Evolutionary conservation across 148 eudicot genomes (phyloP).

Genomic region (Vaccinium darrowii): DNA sequence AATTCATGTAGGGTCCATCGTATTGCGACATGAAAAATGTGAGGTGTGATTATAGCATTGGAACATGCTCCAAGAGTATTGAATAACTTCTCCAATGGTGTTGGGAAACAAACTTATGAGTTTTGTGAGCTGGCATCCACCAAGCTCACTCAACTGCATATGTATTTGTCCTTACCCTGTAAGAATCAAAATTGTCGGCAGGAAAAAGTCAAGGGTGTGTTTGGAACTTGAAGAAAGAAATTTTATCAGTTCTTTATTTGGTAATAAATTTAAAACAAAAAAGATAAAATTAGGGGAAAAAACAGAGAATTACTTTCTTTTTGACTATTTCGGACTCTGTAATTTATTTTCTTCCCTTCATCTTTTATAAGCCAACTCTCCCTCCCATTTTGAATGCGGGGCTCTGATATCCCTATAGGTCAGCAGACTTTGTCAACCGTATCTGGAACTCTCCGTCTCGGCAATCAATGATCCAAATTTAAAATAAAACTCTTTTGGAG

Average conservation of each 20-base stretch:
- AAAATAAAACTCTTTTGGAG: no score
- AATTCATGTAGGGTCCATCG: background rate
- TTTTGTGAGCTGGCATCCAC: background rate
- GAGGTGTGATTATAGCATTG: background rate
- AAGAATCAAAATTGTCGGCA: conserved; percentile 2
- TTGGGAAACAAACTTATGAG: background rate
- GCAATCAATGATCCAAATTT: no score
- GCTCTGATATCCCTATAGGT: no score
- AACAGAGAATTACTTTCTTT: no score
- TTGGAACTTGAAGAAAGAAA: background rate
- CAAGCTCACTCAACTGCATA: background rate
- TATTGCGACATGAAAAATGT: background rate
- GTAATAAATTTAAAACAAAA: no score
- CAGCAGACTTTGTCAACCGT: background rate
- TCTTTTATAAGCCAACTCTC: no score
- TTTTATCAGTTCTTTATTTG: background rate
- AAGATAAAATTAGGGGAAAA: no score
- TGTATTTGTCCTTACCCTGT: background rate
- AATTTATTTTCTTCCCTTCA: no score
- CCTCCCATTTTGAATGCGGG: no score
- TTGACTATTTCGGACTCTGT: no score
- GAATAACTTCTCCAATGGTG: background rate
- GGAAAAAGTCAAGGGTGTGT: background rate
- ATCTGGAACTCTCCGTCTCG: background rate
- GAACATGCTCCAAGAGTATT: background rate